A percentile compares a stretch with the other conserved stretches of the same genome.
These are phyloP conservation scores for Colletotrichum sp. DNA, from an alignment of 2,329 filamentous ascomycete species.

Conservation along the genomic window DNA sequence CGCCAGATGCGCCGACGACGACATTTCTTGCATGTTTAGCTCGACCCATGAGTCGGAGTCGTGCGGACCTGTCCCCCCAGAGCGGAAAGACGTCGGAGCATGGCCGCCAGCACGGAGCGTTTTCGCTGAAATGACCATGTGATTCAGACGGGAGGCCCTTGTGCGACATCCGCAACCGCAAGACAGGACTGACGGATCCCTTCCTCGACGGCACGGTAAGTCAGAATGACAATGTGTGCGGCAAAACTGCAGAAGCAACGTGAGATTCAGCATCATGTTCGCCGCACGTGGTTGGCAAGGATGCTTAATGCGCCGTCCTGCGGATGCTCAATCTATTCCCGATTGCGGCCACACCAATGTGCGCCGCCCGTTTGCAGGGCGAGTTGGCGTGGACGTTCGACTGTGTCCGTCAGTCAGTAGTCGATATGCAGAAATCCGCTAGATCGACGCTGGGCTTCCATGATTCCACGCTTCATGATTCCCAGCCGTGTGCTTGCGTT, in stretches of 20 bases:
- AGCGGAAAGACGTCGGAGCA: not conserved
- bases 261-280: not conserved
- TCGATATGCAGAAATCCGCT: not conserved
- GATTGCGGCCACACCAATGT: not conserved
- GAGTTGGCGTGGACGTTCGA: not conserved
- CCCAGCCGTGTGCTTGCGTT: not conserved
- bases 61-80: not conserved
- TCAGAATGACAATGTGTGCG: not conserved
- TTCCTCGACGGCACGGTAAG: not conserved
- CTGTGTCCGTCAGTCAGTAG: not conserved
- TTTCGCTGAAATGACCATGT: not conserved
- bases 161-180: not conserved
- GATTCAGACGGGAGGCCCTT: not conserved
- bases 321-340: not conserved
- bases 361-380: slow-evolving; percentile 15
- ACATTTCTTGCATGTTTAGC: not conserved
- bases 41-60: not conserved
- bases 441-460: not conserved
- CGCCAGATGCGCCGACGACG: not conserved
- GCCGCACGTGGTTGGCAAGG: slow-evolving; percentile 17
- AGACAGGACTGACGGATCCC: not conserved
- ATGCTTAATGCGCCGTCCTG: not conserved
- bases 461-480: not conserved
- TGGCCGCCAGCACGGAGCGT: not conserved
- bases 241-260: not conserved